phyloP scores from a whole-genome alignment of 306 rosid genomes.

The Argentina anserina region DNA sequence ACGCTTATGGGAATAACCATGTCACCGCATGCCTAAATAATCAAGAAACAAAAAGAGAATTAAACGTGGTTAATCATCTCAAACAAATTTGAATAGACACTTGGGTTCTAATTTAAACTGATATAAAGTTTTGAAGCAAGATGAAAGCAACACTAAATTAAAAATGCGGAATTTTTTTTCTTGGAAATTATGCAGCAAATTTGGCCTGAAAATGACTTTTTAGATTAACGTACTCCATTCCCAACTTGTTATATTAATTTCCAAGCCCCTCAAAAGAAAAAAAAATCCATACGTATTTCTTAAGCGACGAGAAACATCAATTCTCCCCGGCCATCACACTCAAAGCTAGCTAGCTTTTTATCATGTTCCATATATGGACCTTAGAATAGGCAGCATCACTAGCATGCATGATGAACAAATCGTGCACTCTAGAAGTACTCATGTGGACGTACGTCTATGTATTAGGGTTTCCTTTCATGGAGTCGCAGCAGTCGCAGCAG shows the following conservation, averaged over 20 bases:
- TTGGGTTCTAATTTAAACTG: background rate
- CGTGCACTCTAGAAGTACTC: background rate
- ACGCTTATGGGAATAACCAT: slow-evolving; percentile 48
- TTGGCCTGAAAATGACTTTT: too few relatives aligned
- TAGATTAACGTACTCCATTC: too few relatives aligned
- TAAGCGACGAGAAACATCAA: background rate
- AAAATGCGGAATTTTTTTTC: too few relatives aligned
- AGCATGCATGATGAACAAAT: background rate
- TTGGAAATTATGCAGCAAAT: too few relatives aligned
- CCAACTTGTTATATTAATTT: too few relatives aligned
- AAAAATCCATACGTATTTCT: background rate
- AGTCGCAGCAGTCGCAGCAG: too few relatives aligned
- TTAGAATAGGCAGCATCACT: background rate
- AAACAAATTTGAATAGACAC: background rate
- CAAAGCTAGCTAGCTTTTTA: background rate
- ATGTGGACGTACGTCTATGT: background rate
- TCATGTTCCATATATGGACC: background rate
- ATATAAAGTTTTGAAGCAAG: too few relatives aligned
- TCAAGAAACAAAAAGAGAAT: background rate
- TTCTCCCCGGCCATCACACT: background rate
- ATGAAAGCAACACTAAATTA: too few relatives aligned
- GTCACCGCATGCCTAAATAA: slow-evolving; percentile 52
- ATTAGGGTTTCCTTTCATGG: background rate
- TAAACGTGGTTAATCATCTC: background rate
- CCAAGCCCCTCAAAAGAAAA: too few relatives aligned